Evolutionary conservation across 2,329 filamentous ascomycete species (phyloP).

Genomic region (Neocatenulostroma microsporum): DNA sequence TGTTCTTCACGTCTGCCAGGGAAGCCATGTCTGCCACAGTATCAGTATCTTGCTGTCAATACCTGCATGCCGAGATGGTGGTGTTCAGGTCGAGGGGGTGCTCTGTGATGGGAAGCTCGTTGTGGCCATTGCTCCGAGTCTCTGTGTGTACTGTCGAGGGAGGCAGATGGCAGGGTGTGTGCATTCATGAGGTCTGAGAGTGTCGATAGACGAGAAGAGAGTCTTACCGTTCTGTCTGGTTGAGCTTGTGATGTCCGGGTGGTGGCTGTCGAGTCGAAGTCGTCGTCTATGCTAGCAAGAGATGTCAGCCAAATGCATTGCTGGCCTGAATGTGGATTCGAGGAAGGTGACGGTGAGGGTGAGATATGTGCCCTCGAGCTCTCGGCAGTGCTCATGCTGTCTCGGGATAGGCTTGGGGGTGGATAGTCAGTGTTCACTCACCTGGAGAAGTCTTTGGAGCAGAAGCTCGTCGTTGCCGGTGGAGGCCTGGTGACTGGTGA

Average conservation of each 20-base stretch:
- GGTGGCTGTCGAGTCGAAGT: no score
- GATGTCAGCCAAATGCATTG: background rate
- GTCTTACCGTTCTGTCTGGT: no score
- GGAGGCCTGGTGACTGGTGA: constrained; percentile 15
- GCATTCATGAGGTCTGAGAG: background rate
- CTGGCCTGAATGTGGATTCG: no score
- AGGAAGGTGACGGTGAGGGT: constrained; percentile 74
- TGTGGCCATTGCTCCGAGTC: background rate
- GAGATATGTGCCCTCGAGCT: no score
- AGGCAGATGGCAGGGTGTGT: background rate
- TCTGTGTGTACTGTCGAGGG: background rate
- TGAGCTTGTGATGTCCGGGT: no score
- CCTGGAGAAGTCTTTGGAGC: constrained; percentile 95
- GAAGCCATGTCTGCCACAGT: constrained; percentile 21
- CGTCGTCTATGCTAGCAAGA: background rate
- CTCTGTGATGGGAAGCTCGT: background rate
- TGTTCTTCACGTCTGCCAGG: constrained; percentile 28
- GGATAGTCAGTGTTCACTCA: constrained; percentile 5
- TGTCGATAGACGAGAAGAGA: no score
- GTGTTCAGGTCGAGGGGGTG: background rate
- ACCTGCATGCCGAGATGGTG: background rate
- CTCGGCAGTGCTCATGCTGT: no score
- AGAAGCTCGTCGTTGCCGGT: constrained; percentile 51
- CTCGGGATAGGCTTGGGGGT: constrained; percentile 41
- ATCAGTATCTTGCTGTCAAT: background rate